These are phyloP conservation scores for Lachancea kluyveri DNA, from an alignment of 805 yeast species.

Conservation along the genomic window DNA sequence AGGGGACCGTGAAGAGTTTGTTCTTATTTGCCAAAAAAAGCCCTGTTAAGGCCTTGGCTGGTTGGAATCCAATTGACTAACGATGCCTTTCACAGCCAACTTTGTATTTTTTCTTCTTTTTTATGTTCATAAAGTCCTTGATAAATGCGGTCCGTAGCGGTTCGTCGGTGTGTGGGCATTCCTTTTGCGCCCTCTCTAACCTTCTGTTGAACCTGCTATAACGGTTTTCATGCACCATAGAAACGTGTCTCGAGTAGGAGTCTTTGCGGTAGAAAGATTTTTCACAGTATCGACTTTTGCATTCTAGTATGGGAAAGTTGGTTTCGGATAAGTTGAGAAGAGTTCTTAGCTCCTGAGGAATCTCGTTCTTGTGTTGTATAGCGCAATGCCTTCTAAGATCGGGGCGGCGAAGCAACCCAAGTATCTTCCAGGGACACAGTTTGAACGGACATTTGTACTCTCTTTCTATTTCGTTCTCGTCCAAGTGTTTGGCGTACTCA, in stretches of 20 bases:
- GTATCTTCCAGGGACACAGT: slow-evolving; percentile 42
- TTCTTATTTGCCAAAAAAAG: too few species aligned
- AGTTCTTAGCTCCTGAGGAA: slow-evolving; percentile 22
- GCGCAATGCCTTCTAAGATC: slow-evolving; percentile 47
- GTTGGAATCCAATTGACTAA: too few species aligned
- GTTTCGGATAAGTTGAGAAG: slow-evolving; percentile 26
- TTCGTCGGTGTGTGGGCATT: slow-evolving; percentile 21
- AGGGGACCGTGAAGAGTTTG: too few species aligned
- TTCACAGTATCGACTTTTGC: slow-evolving; percentile 36
- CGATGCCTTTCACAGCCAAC: too few species aligned
- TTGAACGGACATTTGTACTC: slow-evolving; percentile 40
- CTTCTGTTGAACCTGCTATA: slow-evolving; percentile 37
- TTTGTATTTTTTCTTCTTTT: too few species aligned
- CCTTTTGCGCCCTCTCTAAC: slow-evolving; percentile 19
- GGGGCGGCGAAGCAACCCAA: slow-evolving; percentile 43
- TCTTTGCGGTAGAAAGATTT: slow-evolving; percentile 47
- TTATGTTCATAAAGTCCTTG: too few species aligned
- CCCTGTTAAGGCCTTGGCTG: too few species aligned
- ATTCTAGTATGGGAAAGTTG: slow-evolving; percentile 26
- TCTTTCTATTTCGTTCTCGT: slow-evolving; percentile 34
- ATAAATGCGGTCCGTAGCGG: too few species aligned
- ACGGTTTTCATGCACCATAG: slow-evolving; percentile 41
- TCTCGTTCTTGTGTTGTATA: slow-evolving; percentile 37
- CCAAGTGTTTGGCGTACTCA: slow-evolving; percentile 40
- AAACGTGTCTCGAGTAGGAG: slow-evolving; percentile 46